Evolutionary conservation across 23 red algal species (phyloP).

Genomic region (Gracilaria domingensis): DNA sequence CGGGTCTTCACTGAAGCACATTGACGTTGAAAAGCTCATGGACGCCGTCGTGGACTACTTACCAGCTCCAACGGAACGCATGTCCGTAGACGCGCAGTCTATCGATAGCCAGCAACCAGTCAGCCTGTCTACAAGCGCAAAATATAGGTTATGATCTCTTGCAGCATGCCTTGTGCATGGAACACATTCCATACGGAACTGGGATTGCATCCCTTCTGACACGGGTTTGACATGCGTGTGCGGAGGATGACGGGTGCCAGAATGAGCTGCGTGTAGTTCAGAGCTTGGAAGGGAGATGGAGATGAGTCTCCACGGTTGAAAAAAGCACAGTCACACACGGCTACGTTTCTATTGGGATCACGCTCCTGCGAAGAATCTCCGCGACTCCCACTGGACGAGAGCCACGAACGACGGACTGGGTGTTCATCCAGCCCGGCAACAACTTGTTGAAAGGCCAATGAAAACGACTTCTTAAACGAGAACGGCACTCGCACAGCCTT

Average conservation of each 20-base stretch:
- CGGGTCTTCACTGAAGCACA: constrained; percentile 84
- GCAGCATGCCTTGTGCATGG: constrained; percentile 29
- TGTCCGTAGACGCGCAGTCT: constrained; percentile 4
- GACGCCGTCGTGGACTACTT: constrained; percentile 90
- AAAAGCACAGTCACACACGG: constrained; percentile 5
- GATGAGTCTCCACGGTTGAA: background rate
- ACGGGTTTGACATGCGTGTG: background rate
- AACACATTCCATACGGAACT: constrained; percentile 21
- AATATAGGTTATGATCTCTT: constrained; percentile 9
- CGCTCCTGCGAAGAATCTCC: constrained; percentile 11
- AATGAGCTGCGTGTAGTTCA: constrained; percentile 9
- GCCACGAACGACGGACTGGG: constrained; percentile 5
- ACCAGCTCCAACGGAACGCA: constrained; percentile 60
- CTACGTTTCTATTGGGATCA: background rate
- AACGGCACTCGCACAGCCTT: constrained; percentile 6
- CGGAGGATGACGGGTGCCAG: background rate
- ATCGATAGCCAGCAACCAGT: background rate
- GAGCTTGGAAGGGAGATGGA: background rate
- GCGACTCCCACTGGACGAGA: constrained; percentile 6
- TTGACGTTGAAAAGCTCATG: constrained; percentile 83
- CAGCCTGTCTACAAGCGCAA: constrained; percentile 6
- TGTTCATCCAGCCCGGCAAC: constrained; percentile 14
- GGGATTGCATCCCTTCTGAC: constrained; percentile 16
- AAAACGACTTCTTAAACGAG: constrained; percentile 15
- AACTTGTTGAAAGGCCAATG: constrained; percentile 1